phyloP scores from a whole-genome alignment of 2,329 filamentous ascomycete species.

The Cladosporium oxysporum region DNA sequence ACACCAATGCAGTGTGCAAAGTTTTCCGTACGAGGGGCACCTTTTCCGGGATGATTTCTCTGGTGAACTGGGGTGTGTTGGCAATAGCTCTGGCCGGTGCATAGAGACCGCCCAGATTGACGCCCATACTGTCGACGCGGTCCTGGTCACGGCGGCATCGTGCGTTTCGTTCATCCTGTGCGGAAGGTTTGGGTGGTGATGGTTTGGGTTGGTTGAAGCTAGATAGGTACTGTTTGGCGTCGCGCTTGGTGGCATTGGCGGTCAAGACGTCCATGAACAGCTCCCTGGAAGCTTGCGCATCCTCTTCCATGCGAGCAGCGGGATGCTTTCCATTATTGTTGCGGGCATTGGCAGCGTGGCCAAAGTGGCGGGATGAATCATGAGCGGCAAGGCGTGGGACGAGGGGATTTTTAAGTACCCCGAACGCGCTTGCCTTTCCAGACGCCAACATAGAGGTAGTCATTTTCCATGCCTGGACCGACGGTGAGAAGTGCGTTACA shows the following conservation, averaged over 20 bases:
- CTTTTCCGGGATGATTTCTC: conserved; percentile 43
- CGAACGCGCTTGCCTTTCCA: conserved; percentile 39
- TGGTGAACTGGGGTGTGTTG: conserved; percentile 61
- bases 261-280: conserved; percentile 84
- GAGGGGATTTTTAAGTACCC: conserved; percentile 16
- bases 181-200: conserved; percentile 35
- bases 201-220: conserved; percentile 65
- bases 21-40: conserved; percentile 44
- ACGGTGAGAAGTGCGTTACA: not conserved
- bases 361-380: conserved; percentile 20
- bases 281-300: conserved; percentile 50
- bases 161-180: conserved; percentile 24
- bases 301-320: conserved; percentile 25
- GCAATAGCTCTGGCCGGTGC: conserved; percentile 59
- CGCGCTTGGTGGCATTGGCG: conserved; percentile 86
- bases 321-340: conserved; percentile 29
- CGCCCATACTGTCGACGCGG: conserved; percentile 47
- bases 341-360: conserved; percentile 11
- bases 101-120: conserved; percentile 65
- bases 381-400: conserved; percentile 7
- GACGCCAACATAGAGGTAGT: conserved; percentile 39
- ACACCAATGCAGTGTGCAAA: conserved; percentile 81
- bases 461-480: conserved; percentile 36
- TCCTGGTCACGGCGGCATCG: conserved; percentile 27
- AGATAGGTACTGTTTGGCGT: conserved; percentile 87